phyloP scores from a whole-genome alignment of 2,329 filamentous ascomycete species.

The Geosmithia morbida region DNA sequence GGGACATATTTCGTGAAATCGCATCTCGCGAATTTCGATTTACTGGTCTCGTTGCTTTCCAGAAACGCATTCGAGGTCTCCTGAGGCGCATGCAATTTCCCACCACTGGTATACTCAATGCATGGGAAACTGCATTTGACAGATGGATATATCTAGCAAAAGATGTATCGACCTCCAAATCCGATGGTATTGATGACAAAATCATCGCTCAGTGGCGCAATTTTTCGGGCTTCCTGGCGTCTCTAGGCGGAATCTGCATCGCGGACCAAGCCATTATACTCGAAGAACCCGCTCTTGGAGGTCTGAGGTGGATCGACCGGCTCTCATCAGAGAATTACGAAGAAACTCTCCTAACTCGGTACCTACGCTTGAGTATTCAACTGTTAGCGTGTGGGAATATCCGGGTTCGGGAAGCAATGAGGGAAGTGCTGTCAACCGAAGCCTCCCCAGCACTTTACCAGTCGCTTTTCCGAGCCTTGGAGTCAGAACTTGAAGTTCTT shows the following conservation, averaged over 20 bases:
- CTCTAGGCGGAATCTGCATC: constrained; percentile 50
- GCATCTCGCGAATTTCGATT: constrained; percentile 50
- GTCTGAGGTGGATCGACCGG: constrained; percentile 51
- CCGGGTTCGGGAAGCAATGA: constrained; percentile 49
- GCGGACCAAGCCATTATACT: constrained; percentile 40
- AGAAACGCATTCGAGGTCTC: constrained; percentile 47
- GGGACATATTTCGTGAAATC: constrained; percentile 45
- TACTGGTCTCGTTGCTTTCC: constrained; percentile 55
- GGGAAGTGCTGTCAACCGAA: constrained; percentile 52
- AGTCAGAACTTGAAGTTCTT: constrained; percentile 47
- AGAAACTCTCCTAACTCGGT: constrained; percentile 44
- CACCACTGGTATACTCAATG: constrained; percentile 49
- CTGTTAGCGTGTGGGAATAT: constrained; percentile 50
- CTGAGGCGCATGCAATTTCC: constrained; percentile 46
- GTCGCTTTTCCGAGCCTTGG: constrained; percentile 48
- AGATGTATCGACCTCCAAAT: constrained; percentile 39
- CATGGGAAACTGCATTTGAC: constrained; percentile 53
- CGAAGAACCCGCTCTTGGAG: constrained; percentile 42
- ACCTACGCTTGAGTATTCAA: constrained; percentile 49
- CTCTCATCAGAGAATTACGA: constrained; percentile 43
- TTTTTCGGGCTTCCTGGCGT: constrained; percentile 53
- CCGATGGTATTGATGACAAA: constrained; percentile 38
- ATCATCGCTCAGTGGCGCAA: constrained; percentile 53
- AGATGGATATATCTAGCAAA: constrained; percentile 50
- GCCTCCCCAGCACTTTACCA: constrained; percentile 47